Evolutionary conservation across 495 filamentous ascomycete genomes (phyloP), one percentile per base, ranked within the genome.

Genomic region (Pyronema domesticum): DNA sequence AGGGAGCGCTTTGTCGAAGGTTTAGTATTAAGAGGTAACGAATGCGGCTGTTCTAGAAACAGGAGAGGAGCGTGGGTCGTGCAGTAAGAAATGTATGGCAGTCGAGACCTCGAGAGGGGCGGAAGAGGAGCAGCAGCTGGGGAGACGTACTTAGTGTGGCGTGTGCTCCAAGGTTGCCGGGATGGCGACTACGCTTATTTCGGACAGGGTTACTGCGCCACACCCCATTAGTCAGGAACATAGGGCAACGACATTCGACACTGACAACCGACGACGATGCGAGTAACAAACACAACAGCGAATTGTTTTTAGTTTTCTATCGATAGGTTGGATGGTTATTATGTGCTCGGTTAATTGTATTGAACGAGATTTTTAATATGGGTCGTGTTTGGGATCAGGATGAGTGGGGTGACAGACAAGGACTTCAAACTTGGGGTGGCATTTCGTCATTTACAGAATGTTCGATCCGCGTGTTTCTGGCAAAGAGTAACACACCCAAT

Each of bases 201-300:
- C 35, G 30, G 30, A 53, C 10, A 53, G 6, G 23, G 46, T 47
- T 59, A 37, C 58, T 59, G 42, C 47, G 58, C 59, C 59, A 50
- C 59, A 39, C 34, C 35, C 37, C 11, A 42, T 42, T 42, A 42
- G 11, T 42, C 23, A 30, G 23, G 23, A 43, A 17, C 13, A 17
- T 30, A 23, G 19, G 18, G 45, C 45, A 15, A 30, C 14, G 19
- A 48, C 19, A 48, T 18, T 17, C 45, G 19, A 30, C 45, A 48
- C 19, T 18, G 10, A 17, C 45, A 48, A 48, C 45, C 8, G 19
- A 13, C 45, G 18, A 51, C 5, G 5, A 30, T 30, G 23, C 23
- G 23, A 30, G 23, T 30, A 30, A 30, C 23, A 30, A 30, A 30
- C 23, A 30, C 23, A 30, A 30, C 23, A 5, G 23, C 23, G 23